A percentile compares a stretch with the other conserved stretches of the same genome.
These are phyloP conservation scores for Cucurbita moschata DNA, from an alignment of 306 rosid species.

Conservation along the genomic window DNA sequence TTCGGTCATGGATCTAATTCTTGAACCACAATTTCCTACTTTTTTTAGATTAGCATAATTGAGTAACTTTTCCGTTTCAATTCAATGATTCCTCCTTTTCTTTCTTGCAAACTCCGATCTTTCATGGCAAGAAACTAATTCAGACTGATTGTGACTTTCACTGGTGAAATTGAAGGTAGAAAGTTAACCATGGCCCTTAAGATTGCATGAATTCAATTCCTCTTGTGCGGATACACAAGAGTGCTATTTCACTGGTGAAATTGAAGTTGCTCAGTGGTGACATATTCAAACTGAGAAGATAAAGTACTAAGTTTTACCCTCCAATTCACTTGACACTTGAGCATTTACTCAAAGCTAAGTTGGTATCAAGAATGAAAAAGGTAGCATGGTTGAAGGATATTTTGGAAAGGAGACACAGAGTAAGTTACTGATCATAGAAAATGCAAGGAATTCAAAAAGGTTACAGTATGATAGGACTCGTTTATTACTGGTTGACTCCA, in stretches of 20 bases:
- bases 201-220: not conserved
- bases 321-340: not conserved
- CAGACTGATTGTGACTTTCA: not conserved
- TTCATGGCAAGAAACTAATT: conserved; percentile 19
- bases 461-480: not conserved
- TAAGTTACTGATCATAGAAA: not conserved
- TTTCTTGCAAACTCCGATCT: conserved; percentile 30
- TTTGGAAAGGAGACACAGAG: not conserved
- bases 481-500: not conserved
- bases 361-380: not conserved
- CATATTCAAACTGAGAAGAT: not conserved
- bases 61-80: conserved; percentile 15
- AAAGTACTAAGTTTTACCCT: not conserved
- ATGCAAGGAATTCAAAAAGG: not conserved
- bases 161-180: not conserved
- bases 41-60: conserved; percentile 17
- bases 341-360: not conserved
- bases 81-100: conserved; percentile 39
- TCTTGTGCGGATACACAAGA: not conserved
- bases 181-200: not conserved
- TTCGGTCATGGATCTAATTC: conserved; percentile 15
- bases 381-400: not conserved
- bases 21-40: conserved; percentile 23
- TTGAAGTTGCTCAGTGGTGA: not conserved
- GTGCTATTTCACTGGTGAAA: not conserved